These are phyloP conservation scores for Cladophialophora chaetospira DNA, from an alignment of 2,329 filamentous ascomycete genomes.

Conservation along the genomic window DNA sequence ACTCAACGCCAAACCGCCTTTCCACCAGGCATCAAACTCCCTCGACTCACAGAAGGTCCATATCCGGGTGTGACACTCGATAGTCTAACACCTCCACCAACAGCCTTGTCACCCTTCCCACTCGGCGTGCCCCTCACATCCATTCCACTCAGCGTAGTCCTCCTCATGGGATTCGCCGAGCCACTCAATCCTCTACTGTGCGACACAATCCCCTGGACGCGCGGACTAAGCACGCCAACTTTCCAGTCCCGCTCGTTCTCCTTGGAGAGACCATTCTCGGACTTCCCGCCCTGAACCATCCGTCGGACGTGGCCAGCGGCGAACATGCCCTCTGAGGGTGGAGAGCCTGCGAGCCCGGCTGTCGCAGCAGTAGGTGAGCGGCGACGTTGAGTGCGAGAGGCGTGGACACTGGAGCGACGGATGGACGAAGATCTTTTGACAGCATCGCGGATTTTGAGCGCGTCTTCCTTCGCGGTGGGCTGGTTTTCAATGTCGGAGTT, in stretches of 20 bases:
- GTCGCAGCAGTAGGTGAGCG: conserved; percentile 57
- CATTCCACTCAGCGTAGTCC: conserved; percentile 30
- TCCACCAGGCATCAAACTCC: conserved; percentile 30
- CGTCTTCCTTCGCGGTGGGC: conserved; percentile 50
- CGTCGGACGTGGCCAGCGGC: conserved; percentile 66
- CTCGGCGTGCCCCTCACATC: conserved; percentile 20
- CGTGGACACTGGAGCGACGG: conserved; percentile 43
- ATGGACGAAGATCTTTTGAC: conserved; percentile 57
- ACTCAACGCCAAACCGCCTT: conserved; percentile 33
- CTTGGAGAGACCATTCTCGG: conserved; percentile 45
- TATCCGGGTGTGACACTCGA: conserved; percentile 14
- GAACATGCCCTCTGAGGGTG: conserved; percentile 62
- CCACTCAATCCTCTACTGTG: conserved; percentile 37
- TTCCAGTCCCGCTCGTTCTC: conserved; percentile 53
- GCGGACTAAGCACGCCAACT: conserved; percentile 62
- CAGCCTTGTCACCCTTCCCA: conserved; percentile 12
- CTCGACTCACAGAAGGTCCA: conserved; percentile 16
- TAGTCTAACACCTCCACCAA: conserved; percentile 12
- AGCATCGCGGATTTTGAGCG: conserved; percentile 56
- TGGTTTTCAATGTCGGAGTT: conserved; percentile 53
- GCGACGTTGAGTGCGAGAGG: conserved; percentile 43
- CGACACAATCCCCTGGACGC: conserved; percentile 36
- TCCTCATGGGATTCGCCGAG: conserved; percentile 52
- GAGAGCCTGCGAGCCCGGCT: conserved; percentile 45
- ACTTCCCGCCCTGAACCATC: conserved; percentile 58